Evolutionary conservation across 495 filamentous ascomycete genomes (phyloP).

Genomic region (Paragyromitra xinjiangensis): DNA sequence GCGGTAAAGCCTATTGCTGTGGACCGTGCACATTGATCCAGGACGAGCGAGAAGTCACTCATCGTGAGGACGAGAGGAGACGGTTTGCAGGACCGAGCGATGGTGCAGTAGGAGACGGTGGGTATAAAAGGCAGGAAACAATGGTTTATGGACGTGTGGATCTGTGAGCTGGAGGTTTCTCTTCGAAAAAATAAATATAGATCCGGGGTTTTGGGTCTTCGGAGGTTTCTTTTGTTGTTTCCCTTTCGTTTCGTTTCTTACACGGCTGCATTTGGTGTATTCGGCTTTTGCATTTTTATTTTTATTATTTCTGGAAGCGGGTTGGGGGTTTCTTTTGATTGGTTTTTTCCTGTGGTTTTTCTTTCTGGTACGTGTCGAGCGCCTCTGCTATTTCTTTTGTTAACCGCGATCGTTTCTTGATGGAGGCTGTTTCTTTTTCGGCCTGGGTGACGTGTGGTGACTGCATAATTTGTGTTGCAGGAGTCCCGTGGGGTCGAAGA

Average conservation of each 20-base stretch:
- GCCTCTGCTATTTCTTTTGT: constrained; percentile 30
- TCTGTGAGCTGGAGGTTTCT: constrained; percentile 3
- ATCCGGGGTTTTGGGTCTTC: background rate
- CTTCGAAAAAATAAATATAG: background rate
- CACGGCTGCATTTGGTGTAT: constrained; percentile 35
- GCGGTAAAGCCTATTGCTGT: constrained; percentile 67
- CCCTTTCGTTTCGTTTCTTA: constrained; percentile 7
- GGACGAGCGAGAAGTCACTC: constrained; percentile 67
- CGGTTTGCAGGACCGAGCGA: constrained; percentile 58
- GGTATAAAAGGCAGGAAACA: constrained; percentile 43
- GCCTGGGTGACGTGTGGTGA: background rate
- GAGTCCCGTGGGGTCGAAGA: background rate
- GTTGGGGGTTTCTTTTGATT: constrained; percentile 21
- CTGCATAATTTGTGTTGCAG: background rate
- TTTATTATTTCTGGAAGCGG: constrained; percentile 27
- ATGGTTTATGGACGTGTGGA: constrained; percentile 47
- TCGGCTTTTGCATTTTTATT: constrained; percentile 28
- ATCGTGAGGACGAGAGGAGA: constrained; percentile 63
- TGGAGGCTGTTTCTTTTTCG: background rate
- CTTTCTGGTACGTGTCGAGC: constrained; percentile 6
- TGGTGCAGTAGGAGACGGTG: constrained; percentile 40
- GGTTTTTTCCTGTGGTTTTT: constrained; percentile 12
- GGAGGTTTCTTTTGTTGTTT: constrained; percentile 14
- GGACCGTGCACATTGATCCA: constrained; percentile 68
- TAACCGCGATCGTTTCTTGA: background rate